A percentile compares a stretch with the other conserved stretches of the same genome.
phyloP scores from a whole-genome alignment of 1,284 basidiomycete species.

The Marasmius tenuissimus region DNA sequence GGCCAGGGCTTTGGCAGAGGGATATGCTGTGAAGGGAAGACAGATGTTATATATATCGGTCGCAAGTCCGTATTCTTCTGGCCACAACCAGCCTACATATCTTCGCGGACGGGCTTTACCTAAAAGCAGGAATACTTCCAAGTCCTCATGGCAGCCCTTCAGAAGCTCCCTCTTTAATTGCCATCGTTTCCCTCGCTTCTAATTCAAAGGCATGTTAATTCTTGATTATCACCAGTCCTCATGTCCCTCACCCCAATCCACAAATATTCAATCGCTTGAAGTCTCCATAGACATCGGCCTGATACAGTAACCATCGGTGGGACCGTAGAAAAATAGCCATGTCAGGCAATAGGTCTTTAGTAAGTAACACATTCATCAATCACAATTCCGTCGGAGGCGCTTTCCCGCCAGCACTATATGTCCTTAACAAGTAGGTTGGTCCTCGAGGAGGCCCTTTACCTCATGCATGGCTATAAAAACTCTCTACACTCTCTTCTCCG shows the following conservation, averaged over 20 bases:
- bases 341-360: background rate
- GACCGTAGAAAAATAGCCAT: background rate
- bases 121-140: constrained; percentile 8
- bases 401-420: background rate
- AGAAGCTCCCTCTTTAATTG: background rate
- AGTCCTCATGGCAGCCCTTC: constrained; percentile 11
- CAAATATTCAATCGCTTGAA: too few relatives aligned
- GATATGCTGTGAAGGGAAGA: background rate
- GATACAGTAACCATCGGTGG: too few relatives aligned
- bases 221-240: background rate
- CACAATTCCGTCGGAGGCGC: background rate
- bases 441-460: background rate
- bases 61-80: background rate
- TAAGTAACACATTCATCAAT: background rate
- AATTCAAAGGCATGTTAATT: background rate
- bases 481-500: background rate
- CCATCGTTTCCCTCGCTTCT: constrained; percentile 1
- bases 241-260: background rate
- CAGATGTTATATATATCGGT: constrained; percentile 7
- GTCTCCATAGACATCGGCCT: too few relatives aligned
- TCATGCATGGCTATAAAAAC: background rate
- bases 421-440: background rate
- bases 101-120: constrained; percentile 15
- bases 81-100: constrained; percentile 11
- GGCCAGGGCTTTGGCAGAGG: background rate